Conservation (phyloP, 177 flowering plant species). For the Tripterygium wilfordii region DNA sequence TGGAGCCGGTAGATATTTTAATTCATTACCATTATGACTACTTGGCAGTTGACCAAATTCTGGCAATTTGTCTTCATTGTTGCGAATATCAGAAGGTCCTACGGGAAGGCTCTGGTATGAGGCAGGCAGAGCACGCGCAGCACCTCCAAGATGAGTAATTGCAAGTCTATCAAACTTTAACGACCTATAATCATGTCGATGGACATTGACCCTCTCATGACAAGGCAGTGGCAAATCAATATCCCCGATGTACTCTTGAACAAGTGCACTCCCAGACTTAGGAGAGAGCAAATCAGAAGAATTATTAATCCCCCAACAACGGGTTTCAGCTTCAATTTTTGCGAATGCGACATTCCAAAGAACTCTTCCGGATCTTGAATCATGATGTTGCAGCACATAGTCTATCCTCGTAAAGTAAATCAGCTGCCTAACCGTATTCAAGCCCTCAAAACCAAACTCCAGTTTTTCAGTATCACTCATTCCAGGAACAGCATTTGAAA, state of each 20-base stretch:
- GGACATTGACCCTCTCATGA: conserved; percentile 6
- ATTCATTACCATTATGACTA: too few relatives aligned
- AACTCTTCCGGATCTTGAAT: conserved; percentile 9
- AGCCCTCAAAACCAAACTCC: conserved; percentile 2
- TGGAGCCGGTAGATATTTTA: neutral
- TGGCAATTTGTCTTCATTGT: too few relatives aligned
- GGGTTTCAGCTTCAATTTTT: conserved; percentile 20
- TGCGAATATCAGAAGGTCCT: neutral
- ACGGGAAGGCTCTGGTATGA: neutral
- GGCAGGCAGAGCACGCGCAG: conserved; percentile 12
- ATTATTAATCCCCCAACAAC: conserved; percentile 5
- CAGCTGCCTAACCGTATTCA: conserved; percentile 1
- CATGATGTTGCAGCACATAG: conserved; percentile 11
- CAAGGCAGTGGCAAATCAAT: conserved; percentile 7
- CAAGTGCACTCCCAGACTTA: neutral
- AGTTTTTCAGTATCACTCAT: conserved; percentile 3
- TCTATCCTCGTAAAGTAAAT: conserved; percentile 23
- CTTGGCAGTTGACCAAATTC: too few relatives aligned
- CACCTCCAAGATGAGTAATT: conserved; percentile 1
- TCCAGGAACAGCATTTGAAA: conserved; percentile 4
- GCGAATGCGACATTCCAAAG: conserved; percentile 23
- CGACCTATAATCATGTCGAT: conserved; percentile 10
- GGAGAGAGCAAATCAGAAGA: neutral
- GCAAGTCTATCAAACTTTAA: conserved; percentile 3
- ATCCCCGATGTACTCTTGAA: neutral